Evolutionary conservation across 768 basidiomycete species (phyloP).

Genomic region (Russula brevipes): DNA sequence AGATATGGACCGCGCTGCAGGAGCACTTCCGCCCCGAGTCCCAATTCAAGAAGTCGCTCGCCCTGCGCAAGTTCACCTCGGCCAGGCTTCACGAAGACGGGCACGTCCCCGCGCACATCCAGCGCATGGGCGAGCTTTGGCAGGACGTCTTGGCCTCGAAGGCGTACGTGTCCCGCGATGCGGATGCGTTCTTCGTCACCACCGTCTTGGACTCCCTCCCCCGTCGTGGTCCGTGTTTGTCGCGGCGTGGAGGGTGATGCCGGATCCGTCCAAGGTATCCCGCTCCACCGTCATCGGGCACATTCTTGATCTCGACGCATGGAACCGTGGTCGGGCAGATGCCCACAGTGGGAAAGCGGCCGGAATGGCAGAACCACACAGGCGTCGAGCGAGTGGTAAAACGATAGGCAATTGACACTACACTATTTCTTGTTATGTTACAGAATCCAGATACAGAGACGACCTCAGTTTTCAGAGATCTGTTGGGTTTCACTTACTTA

Average conservation of each 20-base stretch:
- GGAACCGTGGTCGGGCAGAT: conserved; percentile 19
- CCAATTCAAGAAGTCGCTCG: conserved; percentile 17
- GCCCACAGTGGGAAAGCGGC: conserved; percentile 2
- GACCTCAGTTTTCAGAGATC: neutral
- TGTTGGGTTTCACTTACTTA: neutral
- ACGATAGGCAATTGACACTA: neutral
- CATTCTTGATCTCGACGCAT: conserved; percentile 18
- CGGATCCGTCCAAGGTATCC: neutral
- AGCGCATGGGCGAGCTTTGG: conserved; percentile 23
- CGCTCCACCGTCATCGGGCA: conserved; percentile 7
- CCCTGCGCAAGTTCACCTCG: conserved; percentile 12
- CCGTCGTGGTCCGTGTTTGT: conserved; percentile 20
- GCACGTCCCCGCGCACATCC: conserved; percentile 15
- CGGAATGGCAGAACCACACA: neutral
- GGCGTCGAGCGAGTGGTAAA: neutral
- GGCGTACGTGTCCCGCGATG: conserved; percentile 3
- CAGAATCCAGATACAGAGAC: neutral
- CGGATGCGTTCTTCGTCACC: conserved; percentile 8
- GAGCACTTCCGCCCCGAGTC: conserved; percentile 16
- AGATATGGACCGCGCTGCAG: conserved; percentile 11
- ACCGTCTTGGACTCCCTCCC: conserved; percentile 13
- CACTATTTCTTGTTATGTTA: neutral
- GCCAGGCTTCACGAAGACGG: conserved; percentile 8
- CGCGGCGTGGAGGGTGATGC: conserved; percentile 3
- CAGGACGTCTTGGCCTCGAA: conserved; percentile 10